Base-by-base conservation (phyloP, 768 basidiomycete genomes). In the Leccinum olivaceopallidum region DNA sequence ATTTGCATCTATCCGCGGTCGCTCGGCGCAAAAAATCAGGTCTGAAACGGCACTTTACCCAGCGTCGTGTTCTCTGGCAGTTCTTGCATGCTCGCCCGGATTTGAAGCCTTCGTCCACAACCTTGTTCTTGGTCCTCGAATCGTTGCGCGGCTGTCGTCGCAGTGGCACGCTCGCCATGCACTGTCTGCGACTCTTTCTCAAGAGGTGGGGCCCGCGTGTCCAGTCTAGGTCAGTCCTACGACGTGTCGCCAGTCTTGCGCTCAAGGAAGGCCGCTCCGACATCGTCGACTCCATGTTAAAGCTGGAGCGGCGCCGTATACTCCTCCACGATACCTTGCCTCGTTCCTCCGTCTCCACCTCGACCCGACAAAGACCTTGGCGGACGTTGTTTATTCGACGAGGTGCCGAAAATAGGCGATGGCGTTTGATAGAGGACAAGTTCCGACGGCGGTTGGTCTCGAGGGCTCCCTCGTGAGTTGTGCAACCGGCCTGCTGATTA, bases 211-310 rank as follows among this genome's bases (percentile, higher is more conserved):
- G 89, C 3, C 57, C 72, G 20, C 71, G 70, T 26, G 75, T 87
- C 6, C 82, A 82, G 64, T 84, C 88, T 73, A 76, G 79, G 55
- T 75, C 78, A 22, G 88, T 91, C 22, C 80, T 82, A 67, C 81
- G 85, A 59, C 83, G 86, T 47, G 71, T 91, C 56, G 80, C 80
- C 6, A 73, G 71, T 47, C 76, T 88, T 52, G 89, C 88, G 32
- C 67, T 87, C 57, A 88, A 86, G 70, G 84, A 91, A 75, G 83
- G 86, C 16, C 81, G 86, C 50, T 71, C 77, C 62, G 84, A 85
- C 66, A 81, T 88, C 59, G 73, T 70, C 42, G 62, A 56, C 22
- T 57, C 63, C 30, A 73, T 76, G 61, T 53, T 70, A 26, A 63
- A 49, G 60, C 55, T 60, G 51, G 66, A 72, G 44, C 16, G 53